Conservation (phyloP, 176 grass and related monocot species). For the Poa pratensis region DNA sequence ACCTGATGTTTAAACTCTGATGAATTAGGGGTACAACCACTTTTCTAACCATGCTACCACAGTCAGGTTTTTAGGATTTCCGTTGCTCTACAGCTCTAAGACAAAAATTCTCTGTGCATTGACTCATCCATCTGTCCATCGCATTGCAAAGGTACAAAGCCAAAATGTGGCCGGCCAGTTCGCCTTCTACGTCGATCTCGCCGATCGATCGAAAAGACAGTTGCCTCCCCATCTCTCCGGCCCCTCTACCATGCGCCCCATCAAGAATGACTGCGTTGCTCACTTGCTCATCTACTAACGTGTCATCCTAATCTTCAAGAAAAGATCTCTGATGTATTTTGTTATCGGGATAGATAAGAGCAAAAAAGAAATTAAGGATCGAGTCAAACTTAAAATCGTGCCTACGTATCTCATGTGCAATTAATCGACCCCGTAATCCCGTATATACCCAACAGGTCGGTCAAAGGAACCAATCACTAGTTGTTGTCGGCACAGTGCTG, state of each 20-base stretch:
- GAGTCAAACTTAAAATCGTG: conserved; percentile 4
- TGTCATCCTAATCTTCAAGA: background rate
- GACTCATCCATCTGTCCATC: background rate
- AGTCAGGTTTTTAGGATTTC: too few relatives aligned
- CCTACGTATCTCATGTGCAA: background rate
- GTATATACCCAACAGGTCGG: background rate
- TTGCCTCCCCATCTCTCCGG: too few relatives aligned
- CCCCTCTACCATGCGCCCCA: too few relatives aligned
- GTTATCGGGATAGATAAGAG: background rate
- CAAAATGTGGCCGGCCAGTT: background rate
- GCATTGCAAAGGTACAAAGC: background rate
- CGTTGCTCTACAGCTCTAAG: background rate
- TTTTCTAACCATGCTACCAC: too few relatives aligned
- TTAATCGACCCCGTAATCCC: background rate
- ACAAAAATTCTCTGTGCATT: background rate
- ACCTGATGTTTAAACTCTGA: too few relatives aligned
- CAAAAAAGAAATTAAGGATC: background rate
- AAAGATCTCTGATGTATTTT: background rate
- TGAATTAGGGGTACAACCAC: too few relatives aligned
- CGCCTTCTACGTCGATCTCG: background rate
- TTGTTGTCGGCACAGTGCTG: background rate
- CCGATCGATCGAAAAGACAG: background rate
- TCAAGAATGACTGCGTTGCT: too few relatives aligned
- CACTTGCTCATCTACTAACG: too few relatives aligned
- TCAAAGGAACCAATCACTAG: background rate